phyloP scores from a whole-genome alignment of 192 early-diverging fungal genomes.

The Backusella australiensis region DNA sequence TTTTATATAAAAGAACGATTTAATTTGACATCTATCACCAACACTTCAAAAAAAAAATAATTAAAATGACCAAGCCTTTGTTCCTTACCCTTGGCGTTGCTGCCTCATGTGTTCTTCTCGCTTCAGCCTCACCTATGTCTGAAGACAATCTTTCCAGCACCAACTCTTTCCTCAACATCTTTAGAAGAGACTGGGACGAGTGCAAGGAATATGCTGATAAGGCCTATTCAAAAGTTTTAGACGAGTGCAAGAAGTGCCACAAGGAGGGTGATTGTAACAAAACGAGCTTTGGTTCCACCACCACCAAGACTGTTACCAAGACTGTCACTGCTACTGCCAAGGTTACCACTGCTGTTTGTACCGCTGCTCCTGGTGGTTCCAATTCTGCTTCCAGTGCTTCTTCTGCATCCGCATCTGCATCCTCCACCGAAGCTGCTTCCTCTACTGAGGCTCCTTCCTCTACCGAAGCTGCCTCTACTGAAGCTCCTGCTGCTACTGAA shows the following conservation, averaged over 20 bases:
- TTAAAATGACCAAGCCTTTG: background rate
- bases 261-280: background rate
- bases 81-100: background rate
- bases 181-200: background rate
- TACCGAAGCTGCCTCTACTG: background rate
- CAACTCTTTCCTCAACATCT: background rate
- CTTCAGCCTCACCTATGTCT: conserved; percentile 1
- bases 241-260: background rate
- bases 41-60: background rate
- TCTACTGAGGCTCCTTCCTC: background rate
- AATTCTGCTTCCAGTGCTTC: background rate
- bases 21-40: background rate
- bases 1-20: background rate
- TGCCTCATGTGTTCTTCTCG: background rate
- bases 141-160: background rate
- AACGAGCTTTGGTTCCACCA: background rate
- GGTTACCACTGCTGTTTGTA: background rate
- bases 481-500: background rate
- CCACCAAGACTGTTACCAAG: background rate
- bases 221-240: background rate
- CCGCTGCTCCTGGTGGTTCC: background rate
- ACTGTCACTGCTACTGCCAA: background rate
- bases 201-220: background rate
- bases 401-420: background rate
- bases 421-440: background rate